Conservation (phyloP, 1,284 basidiomycete genomes). For the Gymnopus androsaceus region DNA sequence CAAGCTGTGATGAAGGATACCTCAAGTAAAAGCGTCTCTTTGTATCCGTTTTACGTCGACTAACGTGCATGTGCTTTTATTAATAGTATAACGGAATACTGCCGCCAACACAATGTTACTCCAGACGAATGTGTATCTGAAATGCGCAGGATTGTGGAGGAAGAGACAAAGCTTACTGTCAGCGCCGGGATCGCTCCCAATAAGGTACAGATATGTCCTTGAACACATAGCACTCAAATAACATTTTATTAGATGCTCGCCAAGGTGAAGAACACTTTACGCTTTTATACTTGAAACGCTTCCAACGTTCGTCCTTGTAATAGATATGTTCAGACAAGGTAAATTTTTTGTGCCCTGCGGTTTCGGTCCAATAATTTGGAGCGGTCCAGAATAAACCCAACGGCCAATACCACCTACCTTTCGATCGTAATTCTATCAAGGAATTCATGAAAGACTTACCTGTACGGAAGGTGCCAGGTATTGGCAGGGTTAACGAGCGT, state of each 20-base stretch:
- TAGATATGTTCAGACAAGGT: slow-evolving; percentile 95
- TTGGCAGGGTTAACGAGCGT: slow-evolving; percentile 86
- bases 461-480: slow-evolving; percentile 84
- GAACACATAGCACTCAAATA: neutral
- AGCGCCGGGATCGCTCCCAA: slow-evolving; percentile 93
- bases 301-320: slow-evolving; percentile 1
- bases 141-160: slow-evolving; percentile 72
- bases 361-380: neutral
- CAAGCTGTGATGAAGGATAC: slow-evolving; percentile 89
- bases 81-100: slow-evolving; percentile 75
- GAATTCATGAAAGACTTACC: slow-evolving; percentile 76
- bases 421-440: slow-evolving; percentile 64
- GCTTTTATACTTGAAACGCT: neutral
- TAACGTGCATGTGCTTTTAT: slow-evolving; percentile 1
- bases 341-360: neutral
- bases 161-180: slow-evolving; percentile 84
- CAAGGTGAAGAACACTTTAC: slow-evolving; percentile 52
- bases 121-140: slow-evolving; percentile 77
- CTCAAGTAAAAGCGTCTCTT: slow-evolving; percentile 62
- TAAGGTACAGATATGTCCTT: slow-evolving; percentile 48
- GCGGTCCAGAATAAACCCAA: slow-evolving; percentile 84
- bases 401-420: slow-evolving; percentile 81
- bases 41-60: slow-evolving; percentile 1
- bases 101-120: slow-evolving; percentile 62
- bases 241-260: slow-evolving; percentile 61